Percentiles rank a stretch among this genome's conserved stretches.
Conservation (phyloP, 108 stramenopile species). For the Pseudonitzschia multistriata region DNA sequence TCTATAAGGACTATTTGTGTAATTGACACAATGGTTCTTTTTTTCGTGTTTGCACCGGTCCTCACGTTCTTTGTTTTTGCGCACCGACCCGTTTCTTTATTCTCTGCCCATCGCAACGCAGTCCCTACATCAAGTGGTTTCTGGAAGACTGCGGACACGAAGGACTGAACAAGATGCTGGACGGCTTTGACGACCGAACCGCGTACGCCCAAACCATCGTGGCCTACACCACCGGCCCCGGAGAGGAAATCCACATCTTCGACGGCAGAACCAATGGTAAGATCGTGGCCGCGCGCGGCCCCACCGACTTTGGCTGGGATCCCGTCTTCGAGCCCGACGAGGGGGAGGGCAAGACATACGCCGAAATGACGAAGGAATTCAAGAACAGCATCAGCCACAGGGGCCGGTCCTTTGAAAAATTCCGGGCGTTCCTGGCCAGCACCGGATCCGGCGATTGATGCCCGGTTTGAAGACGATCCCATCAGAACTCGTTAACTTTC, state of each 20-base stretch:
- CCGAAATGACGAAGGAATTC: conserved; percentile 92
- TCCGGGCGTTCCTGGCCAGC: conserved; percentile 41
- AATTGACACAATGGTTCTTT: too few relatives aligned
- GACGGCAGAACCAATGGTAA: conserved; percentile 85
- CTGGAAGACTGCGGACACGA: conserved; percentile 90
- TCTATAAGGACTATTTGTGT: too few relatives aligned
- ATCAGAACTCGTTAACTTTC: not conserved
- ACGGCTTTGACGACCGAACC: conserved; percentile 88
- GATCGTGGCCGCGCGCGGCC: conserved; percentile 89
- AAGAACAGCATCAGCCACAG: conserved; percentile 96
- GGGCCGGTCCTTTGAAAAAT: conserved; percentile 74
- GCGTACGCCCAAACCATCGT: conserved; percentile 97
- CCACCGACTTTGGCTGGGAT: conserved; percentile 95
- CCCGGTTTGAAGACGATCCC: too few relatives aligned
- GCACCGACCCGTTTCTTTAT: not conserved
- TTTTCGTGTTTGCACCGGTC: not conserved
- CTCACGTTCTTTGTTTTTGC: not conserved
- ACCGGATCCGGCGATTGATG: not conserved
- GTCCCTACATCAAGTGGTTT: conserved; percentile 98
- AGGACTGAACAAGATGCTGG: conserved; percentile 86
- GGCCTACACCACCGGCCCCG: conserved; percentile 90
- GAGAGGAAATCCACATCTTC: conserved; percentile 80
- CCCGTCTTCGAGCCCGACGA: conserved; percentile 81
- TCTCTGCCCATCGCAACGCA: not conserved
- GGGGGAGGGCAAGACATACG: conserved; percentile 83